Base-by-base conservation (phyloP, 2,329 filamentous ascomycete species). In the Penicillium sp. region DNA sequence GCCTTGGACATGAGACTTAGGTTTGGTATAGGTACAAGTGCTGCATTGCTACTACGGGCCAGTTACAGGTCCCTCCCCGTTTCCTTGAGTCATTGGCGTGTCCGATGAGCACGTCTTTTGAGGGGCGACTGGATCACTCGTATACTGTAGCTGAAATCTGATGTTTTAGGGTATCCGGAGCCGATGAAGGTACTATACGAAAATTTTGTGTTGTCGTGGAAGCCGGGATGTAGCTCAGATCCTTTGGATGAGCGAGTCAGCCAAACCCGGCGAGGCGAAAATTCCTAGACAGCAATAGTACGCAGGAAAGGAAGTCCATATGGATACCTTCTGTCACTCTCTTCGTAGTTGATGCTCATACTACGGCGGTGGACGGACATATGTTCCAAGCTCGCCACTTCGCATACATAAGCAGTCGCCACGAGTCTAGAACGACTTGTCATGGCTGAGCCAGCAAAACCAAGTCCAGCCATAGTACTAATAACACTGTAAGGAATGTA, bases 51-150 rank as follows among this genome's bases (percentile, higher is more conserved):
- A 4, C 27, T 35, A 19, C 44, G 10, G 46, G 7, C n/a, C 13
- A 11, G n/a, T 19, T 22, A n/a, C 9, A 35, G 27, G 31, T 22
- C 36, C 53, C 24, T 6, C 9, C 4, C 24, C 24, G 14, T n/a
- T 46, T 31, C 31, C 43, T 31, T 14, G 43, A 46, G 43, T 46
- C 24, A 46, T 31, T 22, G 22, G 7, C 24, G 27, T 4, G 6
- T 3, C 44, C 43, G 54, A 51, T 54, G 54, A 54, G 50, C 36
- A 33, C 22, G 31, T 14, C 39, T 40, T 40, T 27, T 11, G 56
- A 47, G 50, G 43, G 27, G 46, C 27, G 24, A 11, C 31, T 51
- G 52, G 22, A 47, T n/a, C 35, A 55, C 27, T 31, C 43, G 22
- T 22, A 27, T 36, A 18, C 11, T 18, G 35, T 22, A 40, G 35